Percentiles rank a stretch among this genome's conserved stretches.
Conservation (phyloP, 2,329 filamentous ascomycete species). For the Lasiodiplodia hormozganensis region DNA sequence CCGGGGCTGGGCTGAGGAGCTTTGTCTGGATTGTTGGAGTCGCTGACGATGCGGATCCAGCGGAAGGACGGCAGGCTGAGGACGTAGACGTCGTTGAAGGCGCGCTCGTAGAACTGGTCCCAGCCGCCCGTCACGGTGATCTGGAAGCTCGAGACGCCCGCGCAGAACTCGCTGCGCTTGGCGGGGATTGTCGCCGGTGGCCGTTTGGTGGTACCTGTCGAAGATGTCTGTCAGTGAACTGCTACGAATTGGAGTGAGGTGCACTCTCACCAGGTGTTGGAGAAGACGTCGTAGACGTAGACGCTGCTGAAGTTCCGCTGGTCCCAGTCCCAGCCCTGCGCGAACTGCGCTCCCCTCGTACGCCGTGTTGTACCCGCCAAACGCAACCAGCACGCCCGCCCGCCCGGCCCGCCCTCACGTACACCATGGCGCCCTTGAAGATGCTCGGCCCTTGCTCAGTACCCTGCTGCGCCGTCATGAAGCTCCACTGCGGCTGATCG, state of each 20-base stretch:
- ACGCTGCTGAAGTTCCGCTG: not conserved
- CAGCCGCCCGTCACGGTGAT: slow-evolving; percentile 29
- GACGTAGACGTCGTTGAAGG: slow-evolving; percentile 22
- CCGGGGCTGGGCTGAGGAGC: not conserved
- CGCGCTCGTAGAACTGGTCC: not conserved
- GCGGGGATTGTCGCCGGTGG: slow-evolving; percentile 21
- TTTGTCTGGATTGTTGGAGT: slow-evolving; percentile 11
- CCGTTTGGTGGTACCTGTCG: not conserved
- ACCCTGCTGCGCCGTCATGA: not conserved
- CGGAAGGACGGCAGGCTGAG: slow-evolving; percentile 23
- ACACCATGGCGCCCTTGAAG: slow-evolving; percentile 24
- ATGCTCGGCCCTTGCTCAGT: not conserved
- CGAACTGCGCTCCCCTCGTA: not conserved
- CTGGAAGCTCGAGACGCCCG: slow-evolving; percentile 23
- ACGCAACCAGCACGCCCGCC: slow-evolving; percentile 8
- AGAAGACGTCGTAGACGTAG: slow-evolving; percentile 15
- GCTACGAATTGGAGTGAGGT: no score
- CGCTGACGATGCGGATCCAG: slow-evolving; percentile 27
- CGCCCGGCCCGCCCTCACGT: not conserved
- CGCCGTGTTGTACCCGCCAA: slow-evolving; percentile 17
- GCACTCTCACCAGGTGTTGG: slow-evolving; percentile 3
- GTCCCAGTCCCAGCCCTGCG: slow-evolving; percentile 3
- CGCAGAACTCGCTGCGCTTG: slow-evolving; percentile 24
- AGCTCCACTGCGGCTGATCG: not conserved
- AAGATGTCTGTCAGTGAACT: no score